Evolutionary conservation across 202 grass and related monocot species (phyloP).

Genomic region (Schoenoplectus triqueter): DNA sequence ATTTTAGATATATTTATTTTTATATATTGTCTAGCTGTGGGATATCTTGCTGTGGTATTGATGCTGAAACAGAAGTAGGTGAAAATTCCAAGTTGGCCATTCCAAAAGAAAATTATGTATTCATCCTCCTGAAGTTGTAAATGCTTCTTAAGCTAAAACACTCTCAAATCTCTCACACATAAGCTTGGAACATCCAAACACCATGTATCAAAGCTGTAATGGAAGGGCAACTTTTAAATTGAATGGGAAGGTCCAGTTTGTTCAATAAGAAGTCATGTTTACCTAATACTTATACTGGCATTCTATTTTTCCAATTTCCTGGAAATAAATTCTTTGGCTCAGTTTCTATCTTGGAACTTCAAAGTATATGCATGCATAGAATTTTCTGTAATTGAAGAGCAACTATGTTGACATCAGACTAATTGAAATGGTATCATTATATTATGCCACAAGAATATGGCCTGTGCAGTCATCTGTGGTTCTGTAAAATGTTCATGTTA

Average conservation of each 20-base stretch:
- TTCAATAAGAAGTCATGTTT: neutral
- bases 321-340: neutral
- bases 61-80: neutral
- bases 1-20: neutral
- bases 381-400: neutral
- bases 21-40: neutral
- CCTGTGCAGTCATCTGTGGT: neutral
- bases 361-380: neutral
- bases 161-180: neutral
- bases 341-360: neutral
- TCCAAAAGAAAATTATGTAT: neutral
- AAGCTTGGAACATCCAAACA: neutral
- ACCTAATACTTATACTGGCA: neutral
- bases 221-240: neutral
- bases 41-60: neutral
- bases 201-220: neutral
- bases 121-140: neutral
- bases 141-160: neutral
- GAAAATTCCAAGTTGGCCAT: neutral
- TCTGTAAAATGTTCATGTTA: neutral
- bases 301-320: slow-evolving; percentile 6
- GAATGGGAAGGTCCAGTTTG: neutral
- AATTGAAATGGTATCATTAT: neutral
- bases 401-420: neutral
- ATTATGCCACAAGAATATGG: neutral